phyloP scores from a whole-genome alignment of 805 yeast genomes.

The Wickerhamiella brachini region DNA sequence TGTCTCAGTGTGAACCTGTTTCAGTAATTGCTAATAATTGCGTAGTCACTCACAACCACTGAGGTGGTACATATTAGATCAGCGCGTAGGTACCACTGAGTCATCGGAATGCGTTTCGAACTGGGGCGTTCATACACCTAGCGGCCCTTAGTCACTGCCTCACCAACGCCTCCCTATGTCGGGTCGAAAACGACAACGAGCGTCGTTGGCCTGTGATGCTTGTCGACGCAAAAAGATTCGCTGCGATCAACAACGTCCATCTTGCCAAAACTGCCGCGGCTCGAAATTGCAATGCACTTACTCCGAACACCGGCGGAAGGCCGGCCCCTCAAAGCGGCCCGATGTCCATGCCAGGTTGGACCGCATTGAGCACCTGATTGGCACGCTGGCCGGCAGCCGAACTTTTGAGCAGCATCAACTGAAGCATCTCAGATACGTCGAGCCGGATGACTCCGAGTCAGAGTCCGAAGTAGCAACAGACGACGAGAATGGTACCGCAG shows the following conservation, averaged over 20 bases:
- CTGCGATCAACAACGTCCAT: slow-evolving; percentile 54
- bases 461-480: background rate
- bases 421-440: slow-evolving; percentile 1
- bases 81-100: too few species aligned
- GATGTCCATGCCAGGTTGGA: slow-evolving; percentile 12
- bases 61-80: too few species aligned
- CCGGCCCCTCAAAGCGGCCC: slow-evolving; percentile 1
- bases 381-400: slow-evolving; percentile 8
- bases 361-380: slow-evolving; percentile 20
- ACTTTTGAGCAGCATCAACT: background rate
- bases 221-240: slow-evolving; percentile 62
- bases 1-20: too few species aligned
- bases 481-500: slow-evolving; percentile 1
- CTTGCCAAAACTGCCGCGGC: slow-evolving; percentile 64
- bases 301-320: slow-evolving; percentile 12
- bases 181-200: slow-evolving; percentile 29
- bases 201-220: slow-evolving; percentile 80
- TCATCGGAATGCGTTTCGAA: too few species aligned
- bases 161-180: background rate
- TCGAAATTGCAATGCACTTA: slow-evolving; percentile 60
- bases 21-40: too few species aligned
- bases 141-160: too few species aligned
- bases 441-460: background rate
- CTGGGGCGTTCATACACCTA: too few species aligned
- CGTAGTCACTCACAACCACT: too few species aligned